Conservation (phyloP, 805 yeast genomes). For the Candida chilensis region DNA sequence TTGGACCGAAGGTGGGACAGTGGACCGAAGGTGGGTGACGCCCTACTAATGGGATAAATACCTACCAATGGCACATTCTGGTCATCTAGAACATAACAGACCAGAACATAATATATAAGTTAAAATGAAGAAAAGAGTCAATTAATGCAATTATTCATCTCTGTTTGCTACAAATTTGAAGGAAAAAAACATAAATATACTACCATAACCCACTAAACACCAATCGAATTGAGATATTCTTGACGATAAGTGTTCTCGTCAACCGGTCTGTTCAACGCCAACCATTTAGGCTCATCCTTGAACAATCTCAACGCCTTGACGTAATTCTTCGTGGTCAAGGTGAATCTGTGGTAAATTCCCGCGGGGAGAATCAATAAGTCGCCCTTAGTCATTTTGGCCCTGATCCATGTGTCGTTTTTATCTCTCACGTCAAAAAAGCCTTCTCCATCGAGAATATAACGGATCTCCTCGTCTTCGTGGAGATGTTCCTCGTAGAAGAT, state of each 20-base stretch:
- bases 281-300: conserved; percentile 96
- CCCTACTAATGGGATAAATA: too few relatives aligned
- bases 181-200: too few relatives aligned
- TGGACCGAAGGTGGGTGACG: too few relatives aligned
- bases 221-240: conserved; percentile 29
- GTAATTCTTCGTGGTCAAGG: conserved; percentile 52
- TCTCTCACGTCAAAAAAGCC: conserved; percentile 89
- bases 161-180: too few relatives aligned
- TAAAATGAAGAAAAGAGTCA: too few relatives aligned
- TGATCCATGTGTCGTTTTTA: conserved; percentile 58
- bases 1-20: too few relatives aligned
- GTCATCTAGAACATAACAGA: too few relatives aligned
- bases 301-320: conserved; percentile 78
- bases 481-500: conserved; percentile 77
- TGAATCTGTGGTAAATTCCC: conserved; percentile 91
- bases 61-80: too few relatives aligned
- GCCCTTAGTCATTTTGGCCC: conserved; percentile 51
- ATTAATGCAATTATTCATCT: too few relatives aligned
- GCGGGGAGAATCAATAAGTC: conserved; percentile 79
- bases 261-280: conserved; percentile 64
- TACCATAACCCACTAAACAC: conserved; percentile 1
- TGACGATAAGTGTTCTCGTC: conserved; percentile 36
- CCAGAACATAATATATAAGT: too few relatives aligned
- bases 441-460: conserved; percentile 82
- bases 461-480: conserved; percentile 95